Conservation (phyloP, 2,329 filamentous ascomycete species). For the Fusarium sp. region DNA sequence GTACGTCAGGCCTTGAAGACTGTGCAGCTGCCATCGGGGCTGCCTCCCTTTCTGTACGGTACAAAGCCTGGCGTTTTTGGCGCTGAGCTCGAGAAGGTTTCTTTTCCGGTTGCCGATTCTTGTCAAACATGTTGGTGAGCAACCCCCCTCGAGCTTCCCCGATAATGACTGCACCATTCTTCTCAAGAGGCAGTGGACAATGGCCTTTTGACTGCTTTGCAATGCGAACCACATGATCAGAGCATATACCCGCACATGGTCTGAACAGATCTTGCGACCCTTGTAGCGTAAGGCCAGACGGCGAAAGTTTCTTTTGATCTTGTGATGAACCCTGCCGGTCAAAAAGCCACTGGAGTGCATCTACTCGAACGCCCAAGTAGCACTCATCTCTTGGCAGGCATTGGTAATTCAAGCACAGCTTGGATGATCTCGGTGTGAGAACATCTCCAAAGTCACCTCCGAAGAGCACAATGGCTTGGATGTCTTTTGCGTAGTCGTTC, state of each 20-base stretch:
- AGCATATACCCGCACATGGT: neutral
- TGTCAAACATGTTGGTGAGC: neutral
- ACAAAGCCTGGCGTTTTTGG: neutral
- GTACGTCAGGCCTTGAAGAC: neutral
- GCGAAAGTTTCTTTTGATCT: neutral
- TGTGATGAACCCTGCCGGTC: neutral
- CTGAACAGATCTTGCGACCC: neutral
- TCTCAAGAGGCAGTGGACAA: neutral
- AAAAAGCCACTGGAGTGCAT: accelerated
- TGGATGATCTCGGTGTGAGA: neutral
- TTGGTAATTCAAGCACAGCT: accelerated
- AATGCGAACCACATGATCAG: neutral
- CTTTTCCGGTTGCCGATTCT: neutral
- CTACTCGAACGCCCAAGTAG: neutral
- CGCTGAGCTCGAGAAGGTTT: neutral
- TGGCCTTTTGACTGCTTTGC: neutral
- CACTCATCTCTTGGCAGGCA: neutral
- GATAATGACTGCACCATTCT: neutral
- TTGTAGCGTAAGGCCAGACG: neutral
- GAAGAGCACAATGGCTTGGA: neutral
- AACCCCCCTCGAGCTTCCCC: neutral
- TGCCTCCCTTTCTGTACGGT: neutral
- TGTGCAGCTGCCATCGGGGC: accelerated
- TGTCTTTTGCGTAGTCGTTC: neutral
- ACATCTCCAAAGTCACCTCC: neutral